Evolutionary conservation across 2,329 filamentous ascomycete genomes (phyloP).

Genomic region (Calonectria pauciramosa): DNA sequence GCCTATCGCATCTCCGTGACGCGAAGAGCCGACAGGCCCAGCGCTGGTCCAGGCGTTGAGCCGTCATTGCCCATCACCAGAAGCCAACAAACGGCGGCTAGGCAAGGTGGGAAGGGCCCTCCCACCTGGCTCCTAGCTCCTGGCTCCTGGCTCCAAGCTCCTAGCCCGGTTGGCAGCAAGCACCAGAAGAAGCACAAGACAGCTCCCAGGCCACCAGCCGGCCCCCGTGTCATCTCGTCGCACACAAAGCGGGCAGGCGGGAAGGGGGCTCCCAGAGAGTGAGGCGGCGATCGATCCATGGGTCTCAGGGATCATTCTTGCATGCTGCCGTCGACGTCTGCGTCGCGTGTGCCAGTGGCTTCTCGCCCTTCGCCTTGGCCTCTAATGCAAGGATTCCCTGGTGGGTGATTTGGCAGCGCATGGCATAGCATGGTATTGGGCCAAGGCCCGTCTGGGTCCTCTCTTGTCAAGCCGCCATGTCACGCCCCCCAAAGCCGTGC

Average conservation of each 20-base stretch:
- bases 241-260: background rate
- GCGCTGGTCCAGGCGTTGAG: slow-evolving; percentile 4
- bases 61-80: slow-evolving; percentile 2
- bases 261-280: slow-evolving; percentile 8
- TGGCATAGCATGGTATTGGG: slow-evolving; percentile 18
- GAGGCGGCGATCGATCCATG: slow-evolving; percentile 24
- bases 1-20: slow-evolving; percentile 16
- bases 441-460: slow-evolving; percentile 2
- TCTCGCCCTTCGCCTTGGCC: slow-evolving; percentile 16
- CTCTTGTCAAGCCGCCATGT: slow-evolving; percentile 3
- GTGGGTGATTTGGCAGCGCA: slow-evolving; percentile 34
- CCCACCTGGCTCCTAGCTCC: background rate
- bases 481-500: slow-evolving; percentile 1
- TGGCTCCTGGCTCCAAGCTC: background rate
- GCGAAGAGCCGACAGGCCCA: background rate
- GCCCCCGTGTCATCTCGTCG: background rate
- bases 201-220: background rate
- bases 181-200: background rate
- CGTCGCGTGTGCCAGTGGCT: slow-evolving; percentile 18
- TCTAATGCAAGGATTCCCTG: slow-evolving; percentile 47
- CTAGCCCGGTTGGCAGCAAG: too few relatives aligned
- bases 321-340: slow-evolving; percentile 20
- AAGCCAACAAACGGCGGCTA: slow-evolving; percentile 6
- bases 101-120: background rate
- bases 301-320: slow-evolving; percentile 23